phyloP scores from a whole-genome alignment of 2,329 filamentous ascomycete species.

The Emericellopsis cladophorae region DNA sequence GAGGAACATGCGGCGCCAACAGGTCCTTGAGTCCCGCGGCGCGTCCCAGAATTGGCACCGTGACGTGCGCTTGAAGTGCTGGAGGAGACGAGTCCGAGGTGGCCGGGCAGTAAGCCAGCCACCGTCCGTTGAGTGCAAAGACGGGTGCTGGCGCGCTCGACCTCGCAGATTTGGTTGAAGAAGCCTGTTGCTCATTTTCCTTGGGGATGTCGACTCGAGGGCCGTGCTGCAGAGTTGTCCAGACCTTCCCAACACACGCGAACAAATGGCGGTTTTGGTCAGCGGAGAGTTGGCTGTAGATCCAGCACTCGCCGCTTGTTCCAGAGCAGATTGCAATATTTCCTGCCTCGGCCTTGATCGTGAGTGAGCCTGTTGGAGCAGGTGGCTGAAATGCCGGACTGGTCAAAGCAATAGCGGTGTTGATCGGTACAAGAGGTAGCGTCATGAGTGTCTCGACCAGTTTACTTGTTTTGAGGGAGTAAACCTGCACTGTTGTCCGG shows the following conservation, averaged over 20 bases:
- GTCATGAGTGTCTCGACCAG: slow-evolving; percentile 63
- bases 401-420: slow-evolving; percentile 37
- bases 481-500: slow-evolving; percentile 81
- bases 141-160: slow-evolving; percentile 47
- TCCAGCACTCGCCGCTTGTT: slow-evolving; percentile 73
- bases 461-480: slow-evolving; percentile 66
- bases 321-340: slow-evolving; percentile 69
- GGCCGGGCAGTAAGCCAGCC: slow-evolving; percentile 61
- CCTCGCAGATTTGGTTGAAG: slow-evolving; percentile 21
- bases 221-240: slow-evolving; percentile 69
- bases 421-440: slow-evolving; percentile 49
- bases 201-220: slow-evolving; percentile 32
- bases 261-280: slow-evolving; percentile 32
- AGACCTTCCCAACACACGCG: slow-evolving; percentile 74
- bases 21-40: slow-evolving; percentile 45
- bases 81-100: slow-evolving; percentile 59
- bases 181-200: slow-evolving; percentile 30
- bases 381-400: slow-evolving; percentile 58
- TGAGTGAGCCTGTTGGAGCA: slow-evolving; percentile 58
- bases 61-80: slow-evolving; percentile 53
- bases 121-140: slow-evolving; percentile 56
- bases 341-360: slow-evolving; percentile 58
- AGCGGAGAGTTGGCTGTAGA: slow-evolving; percentile 45
- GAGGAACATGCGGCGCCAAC: slow-evolving; percentile 57
- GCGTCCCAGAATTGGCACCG: slow-evolving; percentile 40